Evolutionary conservation across 805 yeast genomes (phyloP), one percentile per base, ranked within the genome.

Genomic region (Huiozyma sinensis): DNA sequence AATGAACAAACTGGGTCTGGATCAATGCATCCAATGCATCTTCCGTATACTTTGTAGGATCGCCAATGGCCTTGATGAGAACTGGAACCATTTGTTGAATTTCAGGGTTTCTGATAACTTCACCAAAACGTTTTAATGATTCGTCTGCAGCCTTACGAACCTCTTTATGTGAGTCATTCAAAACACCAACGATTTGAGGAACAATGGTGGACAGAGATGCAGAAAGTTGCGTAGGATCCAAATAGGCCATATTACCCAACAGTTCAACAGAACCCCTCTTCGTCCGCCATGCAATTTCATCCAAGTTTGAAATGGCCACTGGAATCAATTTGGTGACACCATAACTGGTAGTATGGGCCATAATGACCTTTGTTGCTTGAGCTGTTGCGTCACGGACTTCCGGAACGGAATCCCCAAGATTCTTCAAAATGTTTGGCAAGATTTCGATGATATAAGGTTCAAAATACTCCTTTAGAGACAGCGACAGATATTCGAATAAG

Each of bases 181-280:
- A 70, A 28, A 89, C 95, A 50, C 92, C 89, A 45, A 90, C 98
- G 65, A 92, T 88, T 59, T 90, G 95, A 1, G 99, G 99, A 48
- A 92, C 86, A 67, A 92, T 90, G 0, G 79, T 78, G 0, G 96
- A 83, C 53, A 92, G 70, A 0, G 96, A 87, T 0, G 89, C 75
- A 1, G 97, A 87, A 52, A 92, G 71, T 60, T 92, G 98, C 2
- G 92, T 74, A 4, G 98, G 98, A 57, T 90, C 96, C 49, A 92
- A 72, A 61, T 88, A 92, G 0, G 98, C 98, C 98, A 92, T 92
- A 27, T 95, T 80, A 64, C 99, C 99, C 39, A 92, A 73, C 42
- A 92, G 68, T 61, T 92, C 97, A 13, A 92, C 97, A 6, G 97
- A 85, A 4, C 97, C 98, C 66, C 88, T 86, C 67, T 92, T 92